phyloP scores from a whole-genome alignment of 108 stramenopile genomes.

The Seminavis robusta region DNA sequence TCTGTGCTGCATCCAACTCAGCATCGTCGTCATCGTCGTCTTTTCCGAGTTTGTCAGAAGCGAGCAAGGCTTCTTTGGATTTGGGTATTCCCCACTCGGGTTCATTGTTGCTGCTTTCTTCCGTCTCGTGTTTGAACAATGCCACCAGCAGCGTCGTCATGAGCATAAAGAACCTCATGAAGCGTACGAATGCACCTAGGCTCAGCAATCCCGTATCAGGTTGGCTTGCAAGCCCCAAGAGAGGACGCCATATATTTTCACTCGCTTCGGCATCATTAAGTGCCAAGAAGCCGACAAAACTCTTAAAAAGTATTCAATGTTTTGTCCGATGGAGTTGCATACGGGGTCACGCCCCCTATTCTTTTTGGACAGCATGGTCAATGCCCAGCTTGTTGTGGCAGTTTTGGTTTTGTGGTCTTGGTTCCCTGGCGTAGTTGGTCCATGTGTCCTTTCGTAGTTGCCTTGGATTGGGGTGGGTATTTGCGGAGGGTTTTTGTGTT shows the following conservation, averaged over 20 bases:
- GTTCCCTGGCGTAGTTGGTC: slow-evolving; percentile 10
- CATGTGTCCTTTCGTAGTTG: slow-evolving; percentile 26
- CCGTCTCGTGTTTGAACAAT: slow-evolving; percentile 82
- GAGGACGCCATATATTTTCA: slow-evolving; percentile 74
- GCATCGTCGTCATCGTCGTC: slow-evolving; percentile 63
- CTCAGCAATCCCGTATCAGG: slow-evolving; percentile 71
- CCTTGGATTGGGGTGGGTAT: slow-evolving; percentile 8
- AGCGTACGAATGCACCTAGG: slow-evolving; percentile 84
- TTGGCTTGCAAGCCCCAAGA: slow-evolving; percentile 56
- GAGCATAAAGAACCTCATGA: slow-evolving; percentile 94
- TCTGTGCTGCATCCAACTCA: slow-evolving; percentile 82
- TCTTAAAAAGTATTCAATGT: slow-evolving; percentile 93
- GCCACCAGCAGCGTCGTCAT: slow-evolving; percentile 85
- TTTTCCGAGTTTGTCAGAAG: not conserved
- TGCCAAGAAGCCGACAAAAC: slow-evolving; percentile 96
- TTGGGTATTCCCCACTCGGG: slow-evolving; percentile 4
- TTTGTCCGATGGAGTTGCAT: slow-evolving; percentile 97
- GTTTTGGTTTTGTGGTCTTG: slow-evolving; percentile 10
- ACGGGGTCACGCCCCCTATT: slow-evolving; percentile 94
- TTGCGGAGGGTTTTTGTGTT: not conserved
- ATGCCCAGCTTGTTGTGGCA: too few species aligned
- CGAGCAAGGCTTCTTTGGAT: not conserved
- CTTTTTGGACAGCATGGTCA: slow-evolving; percentile 94
- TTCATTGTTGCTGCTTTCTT: slow-evolving; percentile 13
- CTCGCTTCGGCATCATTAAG: slow-evolving; percentile 90